A percentile compares a stretch with the other conserved stretches of the same genome.
Evolutionary conservation across 78 protist species (phyloP).

Genomic region (Capsaspora owczarzaki): DNA sequence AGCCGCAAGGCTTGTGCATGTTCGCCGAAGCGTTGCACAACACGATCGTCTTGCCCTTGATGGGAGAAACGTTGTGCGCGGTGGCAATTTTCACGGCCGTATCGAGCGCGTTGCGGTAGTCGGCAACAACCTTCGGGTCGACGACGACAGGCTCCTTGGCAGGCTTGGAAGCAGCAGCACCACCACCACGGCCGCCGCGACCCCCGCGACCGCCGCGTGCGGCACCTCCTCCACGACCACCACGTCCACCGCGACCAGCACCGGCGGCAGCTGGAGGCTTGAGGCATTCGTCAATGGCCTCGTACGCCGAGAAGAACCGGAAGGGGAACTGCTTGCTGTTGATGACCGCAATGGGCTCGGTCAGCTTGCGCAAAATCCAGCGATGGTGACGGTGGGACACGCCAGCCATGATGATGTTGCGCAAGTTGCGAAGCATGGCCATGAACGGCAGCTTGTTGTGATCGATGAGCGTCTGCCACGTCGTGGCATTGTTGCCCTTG

Average conservation of each 20-base stretch:
- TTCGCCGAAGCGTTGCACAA: conserved; percentile 18
- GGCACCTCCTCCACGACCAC: not conserved
- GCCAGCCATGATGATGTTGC: conserved; percentile 63
- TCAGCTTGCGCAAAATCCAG: conserved; percentile 24
- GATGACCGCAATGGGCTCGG: conserved; percentile 47
- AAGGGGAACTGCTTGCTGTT: conserved; percentile 58
- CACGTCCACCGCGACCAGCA: not conserved
- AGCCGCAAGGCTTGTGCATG: not conserved
- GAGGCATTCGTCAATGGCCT: conserved; percentile 22
- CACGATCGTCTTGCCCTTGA: conserved; percentile 60
- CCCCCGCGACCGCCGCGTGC: not conserved
- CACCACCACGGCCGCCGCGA: not conserved
- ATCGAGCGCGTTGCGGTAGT: conserved; percentile 33
- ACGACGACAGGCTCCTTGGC: not conserved
- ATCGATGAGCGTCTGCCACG: conserved; percentile 70
- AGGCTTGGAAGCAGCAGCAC: not conserved
- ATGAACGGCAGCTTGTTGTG: conserved; percentile 66
- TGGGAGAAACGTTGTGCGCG: conserved; percentile 61
- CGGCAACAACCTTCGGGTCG: not conserved
- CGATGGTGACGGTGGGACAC: not conserved
- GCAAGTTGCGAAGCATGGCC: conserved; percentile 82
- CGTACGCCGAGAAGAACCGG: conserved; percentile 68
- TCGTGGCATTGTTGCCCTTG: conserved; percentile 55
- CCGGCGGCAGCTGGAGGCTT: not conserved
- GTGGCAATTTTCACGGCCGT: conserved; percentile 60